Evolutionary conservation across 495 filamentous ascomycete species (phyloP).

Genomic region (Aspergillus sclerotioniger): DNA sequence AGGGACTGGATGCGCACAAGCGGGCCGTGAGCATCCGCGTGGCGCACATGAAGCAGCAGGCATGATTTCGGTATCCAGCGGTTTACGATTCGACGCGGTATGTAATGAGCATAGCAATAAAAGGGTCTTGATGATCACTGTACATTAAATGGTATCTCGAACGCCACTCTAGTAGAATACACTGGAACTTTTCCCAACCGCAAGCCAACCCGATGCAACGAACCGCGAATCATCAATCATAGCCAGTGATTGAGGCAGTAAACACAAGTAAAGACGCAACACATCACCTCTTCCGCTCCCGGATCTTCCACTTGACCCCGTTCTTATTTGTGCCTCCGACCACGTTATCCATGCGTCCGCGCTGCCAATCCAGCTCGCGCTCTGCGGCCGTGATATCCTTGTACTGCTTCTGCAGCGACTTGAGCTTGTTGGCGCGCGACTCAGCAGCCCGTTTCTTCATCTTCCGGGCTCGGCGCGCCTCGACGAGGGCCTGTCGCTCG

Average conservation of each 20-base stretch:
- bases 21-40: conserved; percentile 87
- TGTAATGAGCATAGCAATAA: conserved; percentile 8
- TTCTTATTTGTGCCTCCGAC: conserved; percentile 76
- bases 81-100: conserved; percentile 10
- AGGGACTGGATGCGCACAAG: conserved; percentile 92
- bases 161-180: conserved; percentile 1
- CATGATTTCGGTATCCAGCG: conserved; percentile 6
- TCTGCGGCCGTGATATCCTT: conserved; percentile 69
- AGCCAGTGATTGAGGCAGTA: conserved; percentile 1
- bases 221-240: conserved; percentile 4
- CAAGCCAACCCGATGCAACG: conserved; percentile 3
- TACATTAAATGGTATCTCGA: conserved; percentile 7
- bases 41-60: conserved; percentile 54
- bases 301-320: conserved; percentile 78
- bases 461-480: conserved; percentile 45
- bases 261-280: not conserved
- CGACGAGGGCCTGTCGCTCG: conserved; percentile 39
- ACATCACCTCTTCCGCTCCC: conserved; percentile 64
- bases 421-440: conserved; percentile 54
- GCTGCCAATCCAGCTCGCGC: conserved; percentile 71
- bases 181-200: conserved; percentile 1
- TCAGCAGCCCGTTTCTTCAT: conserved; percentile 49
- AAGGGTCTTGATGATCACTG: conserved; percentile 4
- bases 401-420: conserved; percentile 65
- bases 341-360: conserved; percentile 77